phyloP scores from a whole-genome alignment of 2,329 filamentous ascomycete species.

The Tolypocladium pustulatum region DNA sequence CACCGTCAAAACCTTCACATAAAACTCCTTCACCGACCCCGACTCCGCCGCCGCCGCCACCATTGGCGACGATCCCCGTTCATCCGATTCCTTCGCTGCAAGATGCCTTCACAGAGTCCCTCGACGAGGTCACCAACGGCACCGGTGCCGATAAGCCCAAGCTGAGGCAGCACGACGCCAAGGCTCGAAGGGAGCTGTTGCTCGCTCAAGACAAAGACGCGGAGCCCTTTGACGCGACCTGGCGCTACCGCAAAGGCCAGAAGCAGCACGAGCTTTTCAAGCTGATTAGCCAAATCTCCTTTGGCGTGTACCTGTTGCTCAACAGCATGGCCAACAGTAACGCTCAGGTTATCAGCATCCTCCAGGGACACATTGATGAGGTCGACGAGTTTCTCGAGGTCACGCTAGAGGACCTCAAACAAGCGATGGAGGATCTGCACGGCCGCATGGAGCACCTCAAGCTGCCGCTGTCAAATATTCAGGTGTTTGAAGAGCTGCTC shows the following conservation, averaged over 20 bases:
- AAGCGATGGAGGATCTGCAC: slow-evolving; percentile 68
- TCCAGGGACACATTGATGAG: slow-evolving; percentile 88
- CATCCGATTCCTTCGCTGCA: slow-evolving; percentile 74
- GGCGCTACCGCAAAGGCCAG: slow-evolving; percentile 67
- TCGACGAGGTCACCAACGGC: slow-evolving; percentile 56
- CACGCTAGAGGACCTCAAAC: slow-evolving; percentile 72
- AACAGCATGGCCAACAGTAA: slow-evolving; percentile 83
- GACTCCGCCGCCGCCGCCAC: slow-evolving; percentile 8
- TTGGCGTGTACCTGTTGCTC: slow-evolving; percentile 81
- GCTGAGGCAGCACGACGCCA: slow-evolving; percentile 43
- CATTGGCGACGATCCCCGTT: slow-evolving; percentile 15
- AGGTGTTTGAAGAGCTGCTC: slow-evolving; percentile 78
- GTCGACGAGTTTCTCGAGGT: slow-evolving; percentile 84
- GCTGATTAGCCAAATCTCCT: slow-evolving; percentile 83
- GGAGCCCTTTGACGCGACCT: slow-evolving; percentile 60
- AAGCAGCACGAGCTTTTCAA: slow-evolving; percentile 83
- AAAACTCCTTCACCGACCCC: background rate
- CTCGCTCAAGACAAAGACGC: slow-evolving; percentile 60
- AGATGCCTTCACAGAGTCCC: slow-evolving; percentile 71
- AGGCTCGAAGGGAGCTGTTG: slow-evolving; percentile 52
- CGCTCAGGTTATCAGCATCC: slow-evolving; percentile 74
- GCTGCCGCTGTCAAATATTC: slow-evolving; percentile 71
- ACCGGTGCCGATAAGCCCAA: slow-evolving; percentile 36
- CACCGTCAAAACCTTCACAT: background rate
- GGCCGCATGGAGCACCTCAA: slow-evolving; percentile 72